phyloP scores from a whole-genome alignment of 2,329 filamentous ascomycete genomes.

The Sordariomycetes sp. region DNA sequence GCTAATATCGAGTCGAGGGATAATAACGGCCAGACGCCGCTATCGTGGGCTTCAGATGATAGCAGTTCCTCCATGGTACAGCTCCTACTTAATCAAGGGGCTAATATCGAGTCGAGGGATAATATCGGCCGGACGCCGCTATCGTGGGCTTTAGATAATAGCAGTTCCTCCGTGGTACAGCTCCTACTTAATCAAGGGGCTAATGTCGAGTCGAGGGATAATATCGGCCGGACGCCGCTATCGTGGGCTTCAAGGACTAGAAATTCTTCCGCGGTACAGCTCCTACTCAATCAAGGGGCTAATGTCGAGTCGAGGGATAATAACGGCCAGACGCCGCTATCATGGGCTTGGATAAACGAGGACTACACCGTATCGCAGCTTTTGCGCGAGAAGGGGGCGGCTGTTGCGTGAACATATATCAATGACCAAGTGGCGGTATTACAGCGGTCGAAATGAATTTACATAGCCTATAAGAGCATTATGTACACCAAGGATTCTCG shows the following conservation, averaged over 20 bases:
- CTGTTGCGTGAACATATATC: too few species aligned
- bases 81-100: neutral
- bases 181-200: neutral
- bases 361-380: too few species aligned
- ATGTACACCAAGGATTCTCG: too few species aligned
- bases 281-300: neutral
- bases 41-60: neutral
- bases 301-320: neutral
- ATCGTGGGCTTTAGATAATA: neutral
- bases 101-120: neutral
- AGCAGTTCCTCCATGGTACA: neutral
- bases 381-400: neutral
- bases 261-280: neutral
- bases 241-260: neutral
- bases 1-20: neutral
- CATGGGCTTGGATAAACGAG: too few species aligned
- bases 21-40: neutral
- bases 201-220: neutral
- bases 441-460: too few species aligned
- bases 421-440: too few species aligned
- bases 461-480: too few species aligned
- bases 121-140: neutral
- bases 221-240: neutral
- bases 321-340: neutral
- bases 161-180: neutral